A percentile compares a stretch with the other conserved stretches of the same genome.
These are phyloP conservation scores for Populus ilicifolia DNA, from an alignment of 345 rosid species.

Conservation along the genomic window DNA sequence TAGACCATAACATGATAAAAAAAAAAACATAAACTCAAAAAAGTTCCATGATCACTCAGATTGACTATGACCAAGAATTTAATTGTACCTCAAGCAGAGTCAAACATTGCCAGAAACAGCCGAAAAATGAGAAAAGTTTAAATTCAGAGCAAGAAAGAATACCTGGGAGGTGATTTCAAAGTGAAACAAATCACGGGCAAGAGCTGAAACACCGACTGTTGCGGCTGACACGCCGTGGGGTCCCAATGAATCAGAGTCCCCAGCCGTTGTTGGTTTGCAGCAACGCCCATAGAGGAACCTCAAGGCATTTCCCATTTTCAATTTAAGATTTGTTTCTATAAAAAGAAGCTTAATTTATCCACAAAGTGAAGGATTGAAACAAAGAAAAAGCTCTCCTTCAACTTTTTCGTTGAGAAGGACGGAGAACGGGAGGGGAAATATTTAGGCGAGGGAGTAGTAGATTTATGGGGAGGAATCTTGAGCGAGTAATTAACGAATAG, in stretches of 20 bases:
- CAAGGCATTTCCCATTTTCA: slow-evolving; percentile 29
- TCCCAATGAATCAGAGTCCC: slow-evolving; percentile 29
- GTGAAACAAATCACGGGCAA: slow-evolving; percentile 64
- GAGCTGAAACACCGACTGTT: slow-evolving; percentile 68
- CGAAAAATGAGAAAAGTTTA: neutral
- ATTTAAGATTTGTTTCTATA: neutral
- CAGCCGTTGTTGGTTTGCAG: slow-evolving; percentile 39
- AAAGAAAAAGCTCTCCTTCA: neutral
- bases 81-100: neutral
- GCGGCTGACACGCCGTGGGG: slow-evolving; percentile 55
- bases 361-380: neutral
- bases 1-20: neutral
- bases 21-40: neutral
- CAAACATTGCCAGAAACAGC: neutral
- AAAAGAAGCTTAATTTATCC: neutral
- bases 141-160: neutral
- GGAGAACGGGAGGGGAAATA: neutral
- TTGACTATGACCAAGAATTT: neutral
- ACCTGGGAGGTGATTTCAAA: slow-evolving; percentile 85
- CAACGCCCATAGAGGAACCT: slow-evolving; percentile 45
- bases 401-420: neutral
- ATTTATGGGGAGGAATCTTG: neutral
- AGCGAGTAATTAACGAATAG: neutral
- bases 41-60: neutral
- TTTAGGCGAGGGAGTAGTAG: neutral